These are phyloP conservation scores for Sphagnum fallax DNA, from an alignment of 228 moss, liverwort and hornwort genomes.

Conservation along the genomic window DNA sequence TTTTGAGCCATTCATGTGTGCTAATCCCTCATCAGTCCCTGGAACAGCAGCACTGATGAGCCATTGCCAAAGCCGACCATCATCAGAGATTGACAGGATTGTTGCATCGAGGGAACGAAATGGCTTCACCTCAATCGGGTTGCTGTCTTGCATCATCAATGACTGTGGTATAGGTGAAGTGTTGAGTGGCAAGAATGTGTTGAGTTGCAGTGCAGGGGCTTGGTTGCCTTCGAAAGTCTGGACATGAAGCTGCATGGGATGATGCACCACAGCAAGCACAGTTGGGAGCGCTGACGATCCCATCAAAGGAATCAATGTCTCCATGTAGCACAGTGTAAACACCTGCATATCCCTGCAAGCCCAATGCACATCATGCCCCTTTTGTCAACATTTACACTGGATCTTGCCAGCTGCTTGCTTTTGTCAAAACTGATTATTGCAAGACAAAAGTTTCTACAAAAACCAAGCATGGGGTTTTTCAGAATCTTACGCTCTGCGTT, in stretches of 20 bases:
- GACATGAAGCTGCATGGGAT: slow-evolving; percentile 86
- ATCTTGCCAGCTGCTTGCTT: too few relatives aligned
- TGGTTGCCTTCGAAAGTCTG: slow-evolving; percentile 31
- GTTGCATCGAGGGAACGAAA: slow-evolving; percentile 41
- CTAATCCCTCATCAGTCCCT: background rate
- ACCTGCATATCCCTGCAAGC: slow-evolving; percentile 80
- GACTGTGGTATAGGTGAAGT: slow-evolving; percentile 35
- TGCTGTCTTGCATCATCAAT: slow-evolving; percentile 15
- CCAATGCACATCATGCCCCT: background rate
- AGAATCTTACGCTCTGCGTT: slow-evolving; percentile 68
- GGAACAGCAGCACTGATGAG: slow-evolving; percentile 40
- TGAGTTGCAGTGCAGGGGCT: slow-evolving; percentile 45
- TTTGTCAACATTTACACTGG: background rate
- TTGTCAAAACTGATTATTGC: background rate
- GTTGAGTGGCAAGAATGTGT: slow-evolving; percentile 37
- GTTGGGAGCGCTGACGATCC: slow-evolving; percentile 74
- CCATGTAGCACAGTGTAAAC: slow-evolving; percentile 66
- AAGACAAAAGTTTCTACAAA: background rate
- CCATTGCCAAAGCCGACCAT: slow-evolving; percentile 97
- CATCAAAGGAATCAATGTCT: slow-evolving; percentile 71
- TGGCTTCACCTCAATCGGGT: slow-evolving; percentile 17
- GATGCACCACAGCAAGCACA: slow-evolving; percentile 83
- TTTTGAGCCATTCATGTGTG: slow-evolving; percentile 21
- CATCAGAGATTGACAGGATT: slow-evolving; percentile 77
- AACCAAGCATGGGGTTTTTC: background rate